A percentile compares a stretch with the other conserved stretches of the same genome.
phyloP scores from a whole-genome alignment of 2,329 filamentous ascomycete genomes.

The Colletotrichum sp. region DNA sequence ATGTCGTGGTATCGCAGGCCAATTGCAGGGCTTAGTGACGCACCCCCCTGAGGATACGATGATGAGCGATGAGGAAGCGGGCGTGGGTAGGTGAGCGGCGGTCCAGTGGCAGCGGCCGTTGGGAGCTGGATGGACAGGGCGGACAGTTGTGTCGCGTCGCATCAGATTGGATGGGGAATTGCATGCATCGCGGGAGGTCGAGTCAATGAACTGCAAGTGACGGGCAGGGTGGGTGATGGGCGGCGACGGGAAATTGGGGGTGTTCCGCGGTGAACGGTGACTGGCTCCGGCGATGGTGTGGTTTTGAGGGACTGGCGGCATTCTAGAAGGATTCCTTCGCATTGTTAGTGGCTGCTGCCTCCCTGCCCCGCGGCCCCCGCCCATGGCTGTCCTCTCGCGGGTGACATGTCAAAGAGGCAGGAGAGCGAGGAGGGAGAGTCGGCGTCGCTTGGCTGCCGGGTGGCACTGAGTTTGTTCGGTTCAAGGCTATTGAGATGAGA shows the following conservation, averaged over 20 bases:
- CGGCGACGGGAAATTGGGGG: background rate
- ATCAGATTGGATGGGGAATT: background rate
- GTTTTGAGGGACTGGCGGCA: background rate
- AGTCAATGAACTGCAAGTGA: background rate
- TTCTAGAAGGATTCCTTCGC: conserved; percentile 17
- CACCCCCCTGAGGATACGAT: background rate
- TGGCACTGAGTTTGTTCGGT: background rate
- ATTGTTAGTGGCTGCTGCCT: background rate
- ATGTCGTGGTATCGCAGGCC: conserved; percentile 1
- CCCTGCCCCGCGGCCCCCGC: background rate
- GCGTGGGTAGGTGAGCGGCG: background rate
- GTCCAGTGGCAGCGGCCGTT: background rate
- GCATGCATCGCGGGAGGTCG: background rate
- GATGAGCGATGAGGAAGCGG: background rate
- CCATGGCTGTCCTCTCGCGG: background rate
- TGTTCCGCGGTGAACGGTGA: background rate
- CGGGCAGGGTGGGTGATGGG: background rate
- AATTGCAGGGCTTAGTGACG: conserved; percentile 2
- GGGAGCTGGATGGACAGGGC: background rate
- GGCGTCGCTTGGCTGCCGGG: background rate
- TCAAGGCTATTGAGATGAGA: background rate
- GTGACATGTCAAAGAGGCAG: background rate
- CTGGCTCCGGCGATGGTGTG: background rate
- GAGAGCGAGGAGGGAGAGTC: background rate
- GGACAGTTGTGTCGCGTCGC: background rate